Evolutionary conservation across 2,329 filamentous ascomycete genomes (phyloP).

Genomic region (Diplodia mutila): DNA sequence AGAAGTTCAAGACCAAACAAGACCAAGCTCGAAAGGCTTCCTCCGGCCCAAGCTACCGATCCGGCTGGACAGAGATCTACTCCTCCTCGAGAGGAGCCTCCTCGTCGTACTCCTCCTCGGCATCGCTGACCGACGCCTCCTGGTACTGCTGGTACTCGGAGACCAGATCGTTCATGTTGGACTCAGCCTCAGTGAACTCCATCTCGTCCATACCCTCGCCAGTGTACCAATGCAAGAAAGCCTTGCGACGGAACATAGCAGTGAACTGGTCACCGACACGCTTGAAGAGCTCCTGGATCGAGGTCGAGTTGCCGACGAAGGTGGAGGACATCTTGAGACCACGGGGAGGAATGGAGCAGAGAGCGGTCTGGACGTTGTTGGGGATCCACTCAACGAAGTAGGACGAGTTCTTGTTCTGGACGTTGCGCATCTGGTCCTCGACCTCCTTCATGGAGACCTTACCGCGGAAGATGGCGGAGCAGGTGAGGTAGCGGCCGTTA

Average conservation of each 20-base stretch:
- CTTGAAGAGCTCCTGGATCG: constrained; percentile 99
- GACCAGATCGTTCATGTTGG: constrained; percentile 99
- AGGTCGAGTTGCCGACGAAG: constrained; percentile 98
- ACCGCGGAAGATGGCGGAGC: constrained; percentile 99
- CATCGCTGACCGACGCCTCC: constrained; percentile 96
- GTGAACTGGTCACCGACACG: constrained; percentile 99
- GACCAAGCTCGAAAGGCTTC: background rate
- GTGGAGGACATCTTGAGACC: constrained; percentile 99
- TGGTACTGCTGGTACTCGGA: constrained; percentile 99
- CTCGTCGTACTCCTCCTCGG: constrained; percentile 93
- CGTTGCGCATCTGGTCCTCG: constrained; percentile 99
- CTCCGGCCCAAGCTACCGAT: background rate
- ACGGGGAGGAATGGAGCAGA: constrained; percentile 97
- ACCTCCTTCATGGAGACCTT: constrained; percentile 99
- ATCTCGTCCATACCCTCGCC: constrained; percentile 99
- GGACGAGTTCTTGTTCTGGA: constrained; percentile 99
- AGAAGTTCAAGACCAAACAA: constrained; percentile 21
- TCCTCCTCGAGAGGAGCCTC: constrained; percentile 77
- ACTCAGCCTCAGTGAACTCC: constrained; percentile 99
- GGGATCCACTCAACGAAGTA: constrained; percentile 99
- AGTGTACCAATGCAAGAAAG: constrained; percentile 99
- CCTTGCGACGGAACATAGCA: constrained; percentile 99
- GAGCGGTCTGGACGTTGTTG: constrained; percentile 99
- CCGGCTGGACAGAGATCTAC: constrained; percentile 33
- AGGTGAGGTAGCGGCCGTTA: constrained; percentile 98